Conservation (phyloP, 164 flowering plant species). For the Stephania yunnanensis region DNA sequence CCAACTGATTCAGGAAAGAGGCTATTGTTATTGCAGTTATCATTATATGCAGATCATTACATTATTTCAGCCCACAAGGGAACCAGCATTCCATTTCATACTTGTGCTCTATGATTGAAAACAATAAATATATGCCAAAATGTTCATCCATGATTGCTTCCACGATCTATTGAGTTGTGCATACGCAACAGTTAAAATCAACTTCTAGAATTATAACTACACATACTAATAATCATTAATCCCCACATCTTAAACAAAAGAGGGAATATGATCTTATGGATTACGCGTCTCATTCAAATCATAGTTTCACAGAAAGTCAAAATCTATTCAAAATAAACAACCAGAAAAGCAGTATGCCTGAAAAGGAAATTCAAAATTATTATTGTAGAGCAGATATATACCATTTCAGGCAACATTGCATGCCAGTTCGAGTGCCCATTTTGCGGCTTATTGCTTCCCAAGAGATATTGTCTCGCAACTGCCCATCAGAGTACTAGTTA, state of each 20-base stretch:
- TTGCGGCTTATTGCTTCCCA: conserved; percentile 58
- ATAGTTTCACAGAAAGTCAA: background rate
- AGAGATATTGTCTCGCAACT: conserved; percentile 55
- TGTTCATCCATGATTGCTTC: background rate
- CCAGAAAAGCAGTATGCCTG: background rate
- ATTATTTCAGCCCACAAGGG: background rate
- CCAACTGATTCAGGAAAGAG: too few relatives aligned
- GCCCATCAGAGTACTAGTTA: background rate
- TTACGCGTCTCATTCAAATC: background rate
- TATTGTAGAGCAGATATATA: conserved; percentile 14
- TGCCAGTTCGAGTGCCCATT: conserved; percentile 34
- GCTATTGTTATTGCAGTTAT: too few relatives aligned
- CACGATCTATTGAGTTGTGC: background rate
- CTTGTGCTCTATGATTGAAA: background rate
- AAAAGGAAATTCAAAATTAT: background rate
- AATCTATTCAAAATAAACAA: background rate
- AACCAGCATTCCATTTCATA: background rate
- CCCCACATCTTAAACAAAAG: background rate
- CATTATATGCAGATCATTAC: too few relatives aligned
- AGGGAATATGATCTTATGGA: background rate
- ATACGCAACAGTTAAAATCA: background rate
- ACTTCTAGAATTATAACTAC: background rate
- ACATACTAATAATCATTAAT: background rate
- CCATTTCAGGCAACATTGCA: conserved; percentile 51
- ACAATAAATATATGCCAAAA: background rate